Evolutionary conservation across 2,329 filamentous ascomycete genomes (phyloP), one percentile per base, ranked within the genome.

Genomic region (Alternaria postmessia): DNA sequence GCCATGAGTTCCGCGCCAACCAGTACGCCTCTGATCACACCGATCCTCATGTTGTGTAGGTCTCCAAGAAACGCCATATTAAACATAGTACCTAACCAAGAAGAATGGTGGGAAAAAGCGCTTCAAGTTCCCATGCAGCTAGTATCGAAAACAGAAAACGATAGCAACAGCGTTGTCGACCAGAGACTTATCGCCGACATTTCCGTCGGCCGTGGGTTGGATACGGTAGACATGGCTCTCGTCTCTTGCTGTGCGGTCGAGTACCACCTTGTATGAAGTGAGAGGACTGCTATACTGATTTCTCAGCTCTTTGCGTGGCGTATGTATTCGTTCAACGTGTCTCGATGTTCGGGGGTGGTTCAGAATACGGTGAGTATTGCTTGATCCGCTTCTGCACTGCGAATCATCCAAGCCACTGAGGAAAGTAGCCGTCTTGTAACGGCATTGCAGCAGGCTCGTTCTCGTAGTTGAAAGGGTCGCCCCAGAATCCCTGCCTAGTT

Each of bases 401-500:
- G 51, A 8, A 57, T 66, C 60, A 63, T 42, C 62, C 62, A 7
- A 52, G 62, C 69, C 69, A 71, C 22, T 61, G 58, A 18, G 68
- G 60, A 44, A 70, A 69, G 26, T 68, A 72, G 44, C 56, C 66
- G 7, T 61, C 67, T 26, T 68, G 65, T 20, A 64, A 59, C 1
- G 64, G 66, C 41, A 71, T 66, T 5, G 67, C 63, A 34, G 51
- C 61, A 34, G 68, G 66, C 42, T 77, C 74, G 28, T 67, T 74
- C 28, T 70, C 68, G 34, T 77, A 75, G 39, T 74, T 75, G 54
- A 78, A 74, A 1, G 76, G 75, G 54, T 78, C 76, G 22, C 76
- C 76, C 76, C 76, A 78, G 51, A 77, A 78, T 4, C 76, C 74
- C 74, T 76, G 18, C 3, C 11, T 22, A 24, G 51, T 73, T 39